Evolutionary conservation across 148 eudicot genomes (phyloP), one percentile per base, ranked within the genome.

Genomic region (Dianthus caryophyllus): DNA sequence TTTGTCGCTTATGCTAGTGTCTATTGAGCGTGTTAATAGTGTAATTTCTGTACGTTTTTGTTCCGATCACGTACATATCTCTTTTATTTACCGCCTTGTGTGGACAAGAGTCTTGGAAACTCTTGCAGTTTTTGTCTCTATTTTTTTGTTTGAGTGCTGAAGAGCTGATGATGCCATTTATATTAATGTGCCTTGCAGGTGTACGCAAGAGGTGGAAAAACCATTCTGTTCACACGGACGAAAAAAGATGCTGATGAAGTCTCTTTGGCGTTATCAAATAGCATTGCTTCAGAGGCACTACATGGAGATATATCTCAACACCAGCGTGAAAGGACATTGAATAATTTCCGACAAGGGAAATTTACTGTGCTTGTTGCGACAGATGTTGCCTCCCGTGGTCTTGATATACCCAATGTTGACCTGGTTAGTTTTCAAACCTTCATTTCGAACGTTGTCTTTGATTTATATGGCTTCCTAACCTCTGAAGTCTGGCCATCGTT

Each of bases 241-340:
- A 94, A 94, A 75, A 80, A 96, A 62, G 98, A 94, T 71, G 98
- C 98, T 22, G 98, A 94, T 77, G 98, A 94, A 72, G 98, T 94
- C 65, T 94, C 98, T 48, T 20, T 94, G 76, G 83, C 80, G 46
- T 82, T 94, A 71, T 79, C 98, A 71, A 90, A 61, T 72, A 90
- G 86, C 78, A 90, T 94, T 76, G 75, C 98, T 67, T 94, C 98
- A 48, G 98, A 90, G 78, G 98, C 98, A 68, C 74, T 94, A 64
- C 98, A 94, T 64, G 98, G 98, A 49, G 98, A 94, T 76, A 94
- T 94, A 75, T 94, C 98, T 69, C 98, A 94, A 59, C 98, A 94
- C 71, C 98, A 94, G 67, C 85, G 98, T 61, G 98, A 94, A 79
- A 80, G 96, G 79, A 94, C 98, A 51, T 71, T 94, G 41, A 94